Evolutionary conservation across 1,284 basidiomycete species (phyloP), one percentile per base, ranked within the genome.

Genomic region (Leccinum variabile): DNA sequence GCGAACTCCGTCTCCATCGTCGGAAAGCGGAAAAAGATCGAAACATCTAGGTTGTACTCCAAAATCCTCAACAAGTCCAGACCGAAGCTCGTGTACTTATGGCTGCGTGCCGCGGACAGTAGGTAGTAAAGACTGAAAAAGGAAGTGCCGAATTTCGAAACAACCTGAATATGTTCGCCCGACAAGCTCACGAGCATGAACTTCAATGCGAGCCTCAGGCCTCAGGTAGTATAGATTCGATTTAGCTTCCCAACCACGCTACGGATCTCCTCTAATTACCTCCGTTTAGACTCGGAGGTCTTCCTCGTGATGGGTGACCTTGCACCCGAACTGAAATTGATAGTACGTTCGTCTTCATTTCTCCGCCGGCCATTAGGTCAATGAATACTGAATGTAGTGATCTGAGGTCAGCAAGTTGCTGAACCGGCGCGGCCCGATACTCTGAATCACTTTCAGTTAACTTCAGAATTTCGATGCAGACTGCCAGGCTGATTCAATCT

Each of bases 391-490:
- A 16, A 16, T 9, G 13, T 41, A 41, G 8, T n/a, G 39, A 46
- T 44, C n/a, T 46, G n/a, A 46, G 9, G 44, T 46, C 44, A 46
- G n/a, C 44, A 18, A 46, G 44, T 46, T 46, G n/a, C 44, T 18
- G n/a, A 11, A 46, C 10, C 10, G n/a, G 41, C n/a, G 5, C n/a
- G 41, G 41, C 41, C 41, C 41, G 41, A 44, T 44, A 44, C 5
- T 18, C 18, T 18, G 18, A 18, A 18, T 46, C 44, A 46, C 44
- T 46, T 18, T 1, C 44, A 46, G 44, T 46, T 18, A 10, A 46
- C 44, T 46, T 46, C 44, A 5, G 4, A 46, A 54, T 70, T 67
- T 61, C 30, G 44, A 56, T 67, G 1, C 22, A 28, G 68, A 69
- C 69, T 57, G 32, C 28, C 32, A 54, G 68, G 50, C 62, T 28